Evolutionary conservation across 2,329 filamentous ascomycete species (phyloP).

Genomic region (Bipolaris zeicola): DNA sequence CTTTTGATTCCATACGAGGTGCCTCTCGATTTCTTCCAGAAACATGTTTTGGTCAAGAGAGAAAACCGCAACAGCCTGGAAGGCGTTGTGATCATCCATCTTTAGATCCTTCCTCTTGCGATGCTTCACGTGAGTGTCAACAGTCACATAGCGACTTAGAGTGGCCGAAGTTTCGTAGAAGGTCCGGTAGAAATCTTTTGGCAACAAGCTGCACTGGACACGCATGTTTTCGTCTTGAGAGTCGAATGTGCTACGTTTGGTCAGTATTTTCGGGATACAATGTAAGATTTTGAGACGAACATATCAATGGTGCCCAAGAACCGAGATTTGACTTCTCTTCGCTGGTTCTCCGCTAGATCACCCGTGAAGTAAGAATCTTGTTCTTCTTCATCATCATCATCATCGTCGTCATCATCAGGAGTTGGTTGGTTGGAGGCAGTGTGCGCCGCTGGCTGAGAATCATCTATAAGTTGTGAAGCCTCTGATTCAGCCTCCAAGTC

Average conservation of each 20-base stretch:
- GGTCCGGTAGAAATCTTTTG: conserved; percentile 11
- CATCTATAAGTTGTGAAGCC: not conserved
- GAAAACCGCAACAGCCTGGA: conserved; percentile 23
- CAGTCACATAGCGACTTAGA: conserved; percentile 14
- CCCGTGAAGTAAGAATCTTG: not conserved
- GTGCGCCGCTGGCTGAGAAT: not conserved
- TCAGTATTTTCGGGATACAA: not conserved
- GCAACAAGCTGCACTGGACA: not conserved
- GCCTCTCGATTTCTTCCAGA: conserved; percentile 14
- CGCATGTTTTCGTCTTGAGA: not conserved
- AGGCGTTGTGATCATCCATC: conserved; percentile 12
- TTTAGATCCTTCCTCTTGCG: conserved; percentile 8
- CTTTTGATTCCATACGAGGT: conserved; percentile 13
- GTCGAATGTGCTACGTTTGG: not conserved
- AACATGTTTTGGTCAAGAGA: conserved; percentile 5
- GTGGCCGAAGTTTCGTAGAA: conserved; percentile 22
- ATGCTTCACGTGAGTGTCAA: conserved; percentile 18
- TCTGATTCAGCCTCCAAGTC: not conserved
- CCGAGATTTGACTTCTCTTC: not conserved
- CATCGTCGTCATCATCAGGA: not conserved
- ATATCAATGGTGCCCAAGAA: not conserved
- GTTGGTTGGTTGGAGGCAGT: not conserved
- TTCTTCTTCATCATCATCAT: not conserved
- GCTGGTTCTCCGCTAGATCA: not conserved
- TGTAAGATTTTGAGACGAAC: not conserved